Percentiles rank a stretch among this genome's conserved stretches.
Evolutionary conservation across 768 basidiomycete species (phyloP).

Genomic region (Arthromyces matolae): DNA sequence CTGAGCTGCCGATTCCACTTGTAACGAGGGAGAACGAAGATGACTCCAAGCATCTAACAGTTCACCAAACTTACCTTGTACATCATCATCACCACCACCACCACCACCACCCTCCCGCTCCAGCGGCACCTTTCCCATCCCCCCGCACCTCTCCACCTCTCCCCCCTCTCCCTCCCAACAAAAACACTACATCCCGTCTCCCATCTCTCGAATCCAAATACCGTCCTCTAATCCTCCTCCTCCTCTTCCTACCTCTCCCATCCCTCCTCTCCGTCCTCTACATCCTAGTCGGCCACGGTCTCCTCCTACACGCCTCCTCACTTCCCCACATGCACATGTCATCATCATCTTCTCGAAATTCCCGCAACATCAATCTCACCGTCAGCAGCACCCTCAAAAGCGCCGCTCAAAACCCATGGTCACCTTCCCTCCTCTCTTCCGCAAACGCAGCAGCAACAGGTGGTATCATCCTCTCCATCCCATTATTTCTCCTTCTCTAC

Average conservation of each 20-base stretch:
- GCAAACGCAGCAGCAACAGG: conserved; percentile 31
- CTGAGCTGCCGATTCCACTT: no score
- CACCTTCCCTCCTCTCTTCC: conserved; percentile 25
- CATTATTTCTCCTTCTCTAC: conserved; percentile 29
- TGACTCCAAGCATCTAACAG: no score
- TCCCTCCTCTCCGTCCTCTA: conserved; percentile 30
- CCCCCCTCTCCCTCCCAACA: not conserved
- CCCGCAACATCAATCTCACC: no score
- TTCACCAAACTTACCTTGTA: no score
- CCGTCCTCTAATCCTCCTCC: conserved; percentile 14
- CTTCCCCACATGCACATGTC: no score
- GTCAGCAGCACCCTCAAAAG: no score
- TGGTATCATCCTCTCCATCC: conserved; percentile 31
- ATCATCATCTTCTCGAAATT: not conserved
- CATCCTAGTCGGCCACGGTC: conserved; percentile 27
- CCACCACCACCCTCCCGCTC: no score
- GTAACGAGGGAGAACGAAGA: no score
- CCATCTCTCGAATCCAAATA: not conserved
- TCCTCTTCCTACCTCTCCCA: conserved; percentile 32
- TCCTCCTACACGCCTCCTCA: conserved; percentile 22
- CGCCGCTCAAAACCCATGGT: conserved; percentile 13
- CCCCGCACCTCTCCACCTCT: no score
- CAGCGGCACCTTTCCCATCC: no score
- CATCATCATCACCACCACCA: no score
- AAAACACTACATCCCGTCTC: not conserved